These are phyloP conservation scores for Boechera retrofracta DNA, from an alignment of 345 rosid genomes.

Conservation along the genomic window DNA sequence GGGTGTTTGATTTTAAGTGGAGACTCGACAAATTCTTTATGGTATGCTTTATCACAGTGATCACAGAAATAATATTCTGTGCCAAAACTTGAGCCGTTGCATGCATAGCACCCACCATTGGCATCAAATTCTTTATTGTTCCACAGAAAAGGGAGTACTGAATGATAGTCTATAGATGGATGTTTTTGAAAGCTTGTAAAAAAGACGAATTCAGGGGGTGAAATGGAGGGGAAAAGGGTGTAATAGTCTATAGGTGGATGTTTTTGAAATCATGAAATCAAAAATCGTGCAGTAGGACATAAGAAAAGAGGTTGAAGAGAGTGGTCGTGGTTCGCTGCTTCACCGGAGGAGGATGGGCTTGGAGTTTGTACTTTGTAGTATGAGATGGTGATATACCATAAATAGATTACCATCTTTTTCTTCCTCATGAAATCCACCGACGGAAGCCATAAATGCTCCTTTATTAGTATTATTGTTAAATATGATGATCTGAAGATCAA, in stretches of 20 bases:
- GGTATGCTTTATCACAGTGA: neutral
- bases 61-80: slow-evolving; percentile 1
- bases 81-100: neutral
- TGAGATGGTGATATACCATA: neutral
- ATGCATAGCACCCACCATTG: neutral
- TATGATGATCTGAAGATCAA: too few relatives aligned
- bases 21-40: slow-evolving; percentile 20
- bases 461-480: too few relatives aligned
- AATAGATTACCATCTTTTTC: neutral
- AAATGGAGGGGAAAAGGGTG: neutral
- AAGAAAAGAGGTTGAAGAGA: slow-evolving; percentile 3
- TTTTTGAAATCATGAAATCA: neutral
- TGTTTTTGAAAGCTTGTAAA: neutral
- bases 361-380: neutral
- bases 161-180: neutral
- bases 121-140: slow-evolving; percentile 6
- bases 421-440: neutral
- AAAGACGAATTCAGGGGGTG: neutral
- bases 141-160: neutral
- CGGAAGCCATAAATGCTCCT: neutral
- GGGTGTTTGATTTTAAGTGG: neutral
- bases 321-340: neutral
- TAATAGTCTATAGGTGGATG: neutral
- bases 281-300: neutral
- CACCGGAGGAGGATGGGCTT: neutral